Base-by-base conservation (phyloP, 208 protist genomes). In the Borovskyia barvae region DNA sequence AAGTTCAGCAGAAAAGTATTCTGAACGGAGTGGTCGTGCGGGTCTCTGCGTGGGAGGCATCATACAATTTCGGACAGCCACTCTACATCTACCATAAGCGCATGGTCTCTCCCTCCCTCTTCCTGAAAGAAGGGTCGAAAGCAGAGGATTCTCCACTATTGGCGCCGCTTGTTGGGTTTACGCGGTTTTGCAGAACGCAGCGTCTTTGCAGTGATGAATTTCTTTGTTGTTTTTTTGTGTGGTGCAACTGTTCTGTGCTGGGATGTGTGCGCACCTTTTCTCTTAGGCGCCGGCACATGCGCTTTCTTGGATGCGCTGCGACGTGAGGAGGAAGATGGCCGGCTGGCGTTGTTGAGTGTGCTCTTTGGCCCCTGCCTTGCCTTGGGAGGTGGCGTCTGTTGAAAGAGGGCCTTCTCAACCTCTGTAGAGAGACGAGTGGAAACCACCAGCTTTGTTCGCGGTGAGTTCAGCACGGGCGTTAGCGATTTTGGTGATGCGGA, bases 361-460 rank as follows among this genome's bases (percentile, higher is more conserved):
- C n/a, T n/a, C n/a, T n/a, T 46, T 7, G 19, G 25, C 50, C 12
- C 30, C 14, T 12, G 43, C 36, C 29, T 25, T 12, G 24, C 15
- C 24, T 22, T 63, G 17, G 17, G 20, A 5, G 42, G 12, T 6
- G 20, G 15, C 1, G 46, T n/a, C 7, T 61, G 24, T 11, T 54
- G 20, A 14, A 75, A 68, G 20, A 75, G 20, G 2, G 67, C 59
- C 67, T 67, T 47, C 39, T 63, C 35, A n/a, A 75, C 22, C 28
- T 75, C 47, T 5, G 57, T 22, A 7, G 72, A 78, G 0, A 78
- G 65, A 2, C 55, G 55, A 25, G 61, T 66, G 0, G 72, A 62
- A 15, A 64, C 72, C 25, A 25, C 33, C 17, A 74, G 47, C 36
- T 57, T 12, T 20, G 49, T 37, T 19, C 3, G 19, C 17, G 19